phyloP scores from a whole-genome alignment of 1,139 yeast species.

The Pichia kudriavzevii region DNA sequence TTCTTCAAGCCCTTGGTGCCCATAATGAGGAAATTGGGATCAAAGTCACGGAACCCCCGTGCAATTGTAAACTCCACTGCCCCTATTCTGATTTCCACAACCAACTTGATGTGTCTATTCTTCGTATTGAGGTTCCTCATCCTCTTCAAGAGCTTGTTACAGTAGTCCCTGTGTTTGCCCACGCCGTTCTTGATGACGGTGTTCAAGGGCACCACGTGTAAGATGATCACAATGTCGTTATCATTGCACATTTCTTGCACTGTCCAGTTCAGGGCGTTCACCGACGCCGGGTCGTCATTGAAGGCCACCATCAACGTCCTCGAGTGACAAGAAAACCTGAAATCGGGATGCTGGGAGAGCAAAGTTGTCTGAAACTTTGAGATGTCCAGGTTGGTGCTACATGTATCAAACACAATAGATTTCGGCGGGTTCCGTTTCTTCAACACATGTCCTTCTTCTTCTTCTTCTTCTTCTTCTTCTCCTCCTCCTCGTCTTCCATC shows the following conservation, averaged over 20 bases:
- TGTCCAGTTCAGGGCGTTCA: constrained; percentile 59
- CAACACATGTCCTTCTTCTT: constrained; percentile 15
- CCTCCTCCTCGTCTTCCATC: no score
- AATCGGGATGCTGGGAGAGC: constrained; percentile 48
- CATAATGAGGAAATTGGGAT: constrained; percentile 58
- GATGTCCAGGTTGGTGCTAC: constrained; percentile 17
- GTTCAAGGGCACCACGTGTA: constrained; percentile 51
- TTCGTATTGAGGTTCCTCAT: constrained; percentile 43
- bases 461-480: neutral
- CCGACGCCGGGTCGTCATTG: constrained; percentile 49
- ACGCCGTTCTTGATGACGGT: constrained; percentile 28
- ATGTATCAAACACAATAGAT: constrained; percentile 23
- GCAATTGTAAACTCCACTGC: constrained; percentile 50
- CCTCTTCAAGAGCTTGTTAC: constrained; percentile 32
- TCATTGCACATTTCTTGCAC: constrained; percentile 54
- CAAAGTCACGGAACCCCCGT: constrained; percentile 51
- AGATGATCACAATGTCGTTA: constrained; percentile 57
- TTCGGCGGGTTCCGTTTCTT: no score
- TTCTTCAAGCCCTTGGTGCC: constrained; percentile 48
- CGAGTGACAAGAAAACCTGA: constrained; percentile 46
- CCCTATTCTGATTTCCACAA: constrained; percentile 57
- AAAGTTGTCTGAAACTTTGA: constrained; percentile 21
- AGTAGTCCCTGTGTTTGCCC: constrained; percentile 32
- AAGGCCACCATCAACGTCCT: constrained; percentile 59
- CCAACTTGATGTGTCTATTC: constrained; percentile 38